Percentiles rank a stretch among this genome's conserved stretches.
Evolutionary conservation across 148 eudicot genomes (phyloP).

Genomic region (Persicaria maculosa): DNA sequence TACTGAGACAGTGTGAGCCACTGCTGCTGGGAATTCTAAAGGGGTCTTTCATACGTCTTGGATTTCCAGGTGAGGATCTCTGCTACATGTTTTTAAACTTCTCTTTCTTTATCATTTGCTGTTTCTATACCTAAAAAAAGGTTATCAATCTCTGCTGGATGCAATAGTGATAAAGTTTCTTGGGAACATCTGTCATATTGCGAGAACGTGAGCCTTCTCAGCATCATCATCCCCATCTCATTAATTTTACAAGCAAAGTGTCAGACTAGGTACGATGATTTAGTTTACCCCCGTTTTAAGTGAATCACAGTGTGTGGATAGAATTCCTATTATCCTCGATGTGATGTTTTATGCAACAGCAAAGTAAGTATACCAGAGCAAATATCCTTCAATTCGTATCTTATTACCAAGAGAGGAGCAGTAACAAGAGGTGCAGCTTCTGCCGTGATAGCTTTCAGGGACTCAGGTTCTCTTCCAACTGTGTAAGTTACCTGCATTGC

Average conservation of each 20-base stretch:
- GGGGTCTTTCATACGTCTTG: too few relatives aligned
- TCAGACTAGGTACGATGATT: not conserved
- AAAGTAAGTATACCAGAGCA: not conserved
- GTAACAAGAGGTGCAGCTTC: conserved; percentile 62
- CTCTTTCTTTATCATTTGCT: not conserved
- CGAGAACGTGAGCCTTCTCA: not conserved
- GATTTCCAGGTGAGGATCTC: too few relatives aligned
- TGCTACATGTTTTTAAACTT: not conserved
- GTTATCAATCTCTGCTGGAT: not conserved
- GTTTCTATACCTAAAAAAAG: not conserved
- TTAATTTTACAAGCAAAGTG: not conserved
- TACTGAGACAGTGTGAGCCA: too few relatives aligned
- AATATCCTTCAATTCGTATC: conserved; percentile 2
- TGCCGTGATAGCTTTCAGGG: conserved; percentile 49
- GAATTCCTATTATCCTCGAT: not conserved
- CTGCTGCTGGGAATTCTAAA: too few relatives aligned
- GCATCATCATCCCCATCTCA: not conserved
- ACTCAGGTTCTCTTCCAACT: conserved; percentile 73
- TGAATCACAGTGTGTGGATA: not conserved
- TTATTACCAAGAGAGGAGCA: conserved; percentile 67
- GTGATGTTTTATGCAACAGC: not conserved
- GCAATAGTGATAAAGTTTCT: not conserved
- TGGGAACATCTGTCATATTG: not conserved
- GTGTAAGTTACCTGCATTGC: conserved; percentile 67
- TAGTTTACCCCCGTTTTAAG: not conserved